Conservation (phyloP, 768 basidiomycete genomes). For the Artomyces pyxidatus region DNA sequence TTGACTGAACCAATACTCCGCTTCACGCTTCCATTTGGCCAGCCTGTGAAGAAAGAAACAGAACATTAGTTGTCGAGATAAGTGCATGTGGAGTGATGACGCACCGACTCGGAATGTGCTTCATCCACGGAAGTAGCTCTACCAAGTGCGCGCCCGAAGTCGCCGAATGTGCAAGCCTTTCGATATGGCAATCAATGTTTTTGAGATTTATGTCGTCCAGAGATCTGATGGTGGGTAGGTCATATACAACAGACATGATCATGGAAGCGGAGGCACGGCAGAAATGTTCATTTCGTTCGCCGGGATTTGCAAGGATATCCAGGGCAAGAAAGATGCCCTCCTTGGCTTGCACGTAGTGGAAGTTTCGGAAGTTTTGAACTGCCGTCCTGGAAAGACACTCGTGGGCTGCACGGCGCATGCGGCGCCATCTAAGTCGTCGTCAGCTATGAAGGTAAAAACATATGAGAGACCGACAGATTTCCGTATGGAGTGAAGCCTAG, state of each 20-base stretch:
- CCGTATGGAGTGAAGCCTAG: constrained; percentile 11
- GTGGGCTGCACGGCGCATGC: constrained; percentile 11
- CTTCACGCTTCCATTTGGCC: constrained; percentile 18
- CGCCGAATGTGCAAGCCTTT: constrained; percentile 7
- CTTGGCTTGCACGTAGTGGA: constrained; percentile 1
- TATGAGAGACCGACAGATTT: constrained; percentile 1
- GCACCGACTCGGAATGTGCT: constrained; percentile 8
- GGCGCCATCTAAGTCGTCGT: constrained; percentile 12
- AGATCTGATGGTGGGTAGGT: constrained; percentile 4
- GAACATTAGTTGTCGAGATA: neutral
- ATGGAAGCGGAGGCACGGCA: constrained; percentile 11
- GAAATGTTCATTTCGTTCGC: constrained; percentile 7
- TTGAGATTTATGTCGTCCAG: constrained; percentile 7
- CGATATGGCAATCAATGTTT: constrained; percentile 10
- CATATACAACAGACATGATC: constrained; percentile 12
- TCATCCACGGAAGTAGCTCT: constrained; percentile 16
- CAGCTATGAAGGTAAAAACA: neutral
- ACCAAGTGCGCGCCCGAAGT: constrained; percentile 13
- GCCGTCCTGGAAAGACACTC: constrained; percentile 5
- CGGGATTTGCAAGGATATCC: constrained; percentile 5
- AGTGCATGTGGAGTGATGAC: neutral
- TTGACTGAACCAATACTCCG: constrained; percentile 11
- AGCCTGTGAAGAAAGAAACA: constrained; percentile 4
- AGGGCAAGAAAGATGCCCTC: constrained; percentile 10
- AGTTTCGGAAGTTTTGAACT: constrained; percentile 3